Evolutionary conservation across 495 filamentous ascomycete species (phyloP).

Genomic region (Sordaria brevicollis): DNA sequence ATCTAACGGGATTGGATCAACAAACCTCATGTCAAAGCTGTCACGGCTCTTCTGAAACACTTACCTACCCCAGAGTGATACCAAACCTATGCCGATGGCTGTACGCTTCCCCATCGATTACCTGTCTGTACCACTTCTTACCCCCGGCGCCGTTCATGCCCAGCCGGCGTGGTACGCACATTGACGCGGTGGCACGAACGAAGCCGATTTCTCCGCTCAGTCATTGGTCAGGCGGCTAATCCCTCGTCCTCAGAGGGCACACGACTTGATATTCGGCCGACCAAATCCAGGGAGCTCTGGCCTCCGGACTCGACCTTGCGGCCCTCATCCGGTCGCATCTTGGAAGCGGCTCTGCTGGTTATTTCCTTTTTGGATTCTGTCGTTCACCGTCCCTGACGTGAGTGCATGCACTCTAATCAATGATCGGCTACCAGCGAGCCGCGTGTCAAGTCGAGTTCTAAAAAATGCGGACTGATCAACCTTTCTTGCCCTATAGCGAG

Average conservation of each 20-base stretch:
- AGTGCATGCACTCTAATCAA: background rate
- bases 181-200: background rate
- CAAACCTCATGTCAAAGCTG: constrained; percentile 1
- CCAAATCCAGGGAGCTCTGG: background rate
- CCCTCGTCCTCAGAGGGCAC: background rate
- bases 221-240: constrained; percentile 1
- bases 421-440: constrained; percentile 4
- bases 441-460: constrained; percentile 14
- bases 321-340: background rate
- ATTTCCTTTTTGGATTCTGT: background rate
- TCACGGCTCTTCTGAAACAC: constrained; percentile 5
- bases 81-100: background rate
- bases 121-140: constrained; percentile 4
- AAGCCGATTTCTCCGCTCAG: background rate
- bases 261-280: background rate
- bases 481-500: background rate
- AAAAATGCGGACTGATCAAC: constrained; percentile 8
- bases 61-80: constrained; percentile 1
- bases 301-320: background rate
- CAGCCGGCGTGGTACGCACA: constrained; percentile 6
- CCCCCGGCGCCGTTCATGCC: constrained; percentile 1
- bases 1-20: background rate
- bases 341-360: background rate
- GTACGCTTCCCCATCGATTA: background rate
- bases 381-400: background rate